Conservation (phyloP, 805 yeast genomes). For the Hanseniaspora mollemarum region DNA sequence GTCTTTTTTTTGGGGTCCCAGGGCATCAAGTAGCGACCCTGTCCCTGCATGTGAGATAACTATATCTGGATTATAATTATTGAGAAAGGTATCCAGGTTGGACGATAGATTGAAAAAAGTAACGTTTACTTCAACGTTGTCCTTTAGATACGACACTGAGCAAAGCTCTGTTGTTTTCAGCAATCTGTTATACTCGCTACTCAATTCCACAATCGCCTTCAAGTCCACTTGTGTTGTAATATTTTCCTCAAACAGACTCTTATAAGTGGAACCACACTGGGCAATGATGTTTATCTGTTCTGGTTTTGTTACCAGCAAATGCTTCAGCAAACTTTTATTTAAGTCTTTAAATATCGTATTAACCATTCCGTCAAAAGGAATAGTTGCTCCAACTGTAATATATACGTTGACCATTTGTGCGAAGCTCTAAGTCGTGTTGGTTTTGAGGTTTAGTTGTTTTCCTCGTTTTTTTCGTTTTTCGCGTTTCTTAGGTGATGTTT, state of each 20-base stretch:
- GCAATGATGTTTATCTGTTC: slow-evolving; percentile 32
- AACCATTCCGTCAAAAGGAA: slow-evolving; percentile 56
- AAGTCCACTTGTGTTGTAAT: not conserved
- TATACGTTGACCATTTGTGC: slow-evolving; percentile 30
- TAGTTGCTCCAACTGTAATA: slow-evolving; percentile 87
- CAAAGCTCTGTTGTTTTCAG: slow-evolving; percentile 1
- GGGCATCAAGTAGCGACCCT: slow-evolving; percentile 76
- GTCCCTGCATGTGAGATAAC: slow-evolving; percentile 87
- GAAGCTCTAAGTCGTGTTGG: too few relatives aligned
- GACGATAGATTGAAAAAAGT: slow-evolving; percentile 40
- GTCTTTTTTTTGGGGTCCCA: slow-evolving; percentile 25
- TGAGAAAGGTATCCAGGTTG: slow-evolving; percentile 35
- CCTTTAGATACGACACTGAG: not conserved
- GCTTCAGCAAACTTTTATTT: not conserved
- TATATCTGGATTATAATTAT: slow-evolving; percentile 33
- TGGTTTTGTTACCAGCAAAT: slow-evolving; percentile 25
- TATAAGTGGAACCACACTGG: slow-evolving; percentile 47
- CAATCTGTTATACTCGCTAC: not conserved
- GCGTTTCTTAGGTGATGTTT: too few relatives aligned
- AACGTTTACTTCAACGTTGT: slow-evolving; percentile 24
- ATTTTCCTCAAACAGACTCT: slow-evolving; percentile 13
- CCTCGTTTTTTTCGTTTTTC: not conserved
- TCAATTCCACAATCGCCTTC: not conserved
- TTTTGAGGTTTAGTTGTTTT: too few relatives aligned
- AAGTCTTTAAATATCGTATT: slow-evolving; percentile 29